Percentiles rank a stretch among this genome's conserved stretches.
Conservation (phyloP, 2,329 filamentous ascomycete species). For the Nannizzia gypsea region DNA sequence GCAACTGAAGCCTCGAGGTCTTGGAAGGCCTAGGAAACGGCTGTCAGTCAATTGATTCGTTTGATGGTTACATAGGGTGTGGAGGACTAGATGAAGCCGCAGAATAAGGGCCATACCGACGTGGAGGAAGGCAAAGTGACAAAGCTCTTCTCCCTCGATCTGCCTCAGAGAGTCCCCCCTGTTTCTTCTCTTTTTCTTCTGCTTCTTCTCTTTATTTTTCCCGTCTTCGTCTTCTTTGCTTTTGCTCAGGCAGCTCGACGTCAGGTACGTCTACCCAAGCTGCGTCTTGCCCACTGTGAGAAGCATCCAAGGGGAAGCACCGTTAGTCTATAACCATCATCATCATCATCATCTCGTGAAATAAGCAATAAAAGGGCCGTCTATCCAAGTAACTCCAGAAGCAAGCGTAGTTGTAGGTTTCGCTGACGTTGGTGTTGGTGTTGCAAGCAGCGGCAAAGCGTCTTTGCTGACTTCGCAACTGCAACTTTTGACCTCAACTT, state of each 20-base stretch:
- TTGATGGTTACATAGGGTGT: not conserved
- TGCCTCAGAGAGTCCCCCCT: not conserved
- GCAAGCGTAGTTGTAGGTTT: not conserved
- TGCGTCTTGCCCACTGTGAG: not conserved
- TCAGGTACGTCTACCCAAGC: not conserved
- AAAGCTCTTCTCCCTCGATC: not conserved
- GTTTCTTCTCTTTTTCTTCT: not conserved
- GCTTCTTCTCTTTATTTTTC: too few relatives aligned
- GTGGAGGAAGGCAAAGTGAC: not conserved
- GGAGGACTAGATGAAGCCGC: not conserved
- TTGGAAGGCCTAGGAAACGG: not conserved
- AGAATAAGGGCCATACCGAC: not conserved
- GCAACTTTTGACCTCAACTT: not conserved
- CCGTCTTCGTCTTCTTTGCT: not conserved
- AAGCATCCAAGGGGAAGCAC: not conserved
- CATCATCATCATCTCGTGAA: too few relatives aligned
- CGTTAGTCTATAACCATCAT: not conserved
- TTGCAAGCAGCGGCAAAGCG: not conserved
- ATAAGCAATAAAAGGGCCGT: not conserved
- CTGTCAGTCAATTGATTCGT: not conserved
- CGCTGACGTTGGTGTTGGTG: not conserved
- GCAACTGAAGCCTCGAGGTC: not conserved
- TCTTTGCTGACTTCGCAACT: not conserved
- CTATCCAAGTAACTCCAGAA: not conserved
- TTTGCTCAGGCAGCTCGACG: not conserved